phyloP scores from a whole-genome alignment of 306 rosid genomes.

The Sicyos edulis region DNA sequence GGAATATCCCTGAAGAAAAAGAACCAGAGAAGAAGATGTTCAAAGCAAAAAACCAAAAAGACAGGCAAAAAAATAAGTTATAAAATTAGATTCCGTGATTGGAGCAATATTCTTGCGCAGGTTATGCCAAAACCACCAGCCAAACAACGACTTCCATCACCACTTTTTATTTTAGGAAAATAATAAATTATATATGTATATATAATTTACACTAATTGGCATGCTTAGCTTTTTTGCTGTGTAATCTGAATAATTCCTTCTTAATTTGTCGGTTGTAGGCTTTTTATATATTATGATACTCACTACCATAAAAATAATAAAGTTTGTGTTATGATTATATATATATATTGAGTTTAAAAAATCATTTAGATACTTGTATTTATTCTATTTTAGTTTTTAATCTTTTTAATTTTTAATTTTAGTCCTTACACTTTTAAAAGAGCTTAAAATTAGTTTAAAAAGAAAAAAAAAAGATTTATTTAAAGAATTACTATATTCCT shows the following conservation, averaged over 20 bases:
- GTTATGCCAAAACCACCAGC: conserved; percentile 19
- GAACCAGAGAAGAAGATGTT: conserved; percentile 13
- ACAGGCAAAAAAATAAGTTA: neutral
- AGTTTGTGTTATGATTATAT: neutral
- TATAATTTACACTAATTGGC: neutral
- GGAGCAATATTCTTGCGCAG: conserved; percentile 16
- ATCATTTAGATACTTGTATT: too few species aligned
- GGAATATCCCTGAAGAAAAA: conserved; percentile 19
- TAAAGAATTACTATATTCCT: too few species aligned
- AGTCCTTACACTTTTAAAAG: too few species aligned
- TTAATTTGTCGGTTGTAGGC: neutral
- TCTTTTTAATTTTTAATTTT: too few species aligned
- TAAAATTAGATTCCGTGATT: conserved; percentile 12
- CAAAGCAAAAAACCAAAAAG: conserved; percentile 13
- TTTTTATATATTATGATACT: conserved; percentile 3
- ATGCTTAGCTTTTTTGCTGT: neutral
- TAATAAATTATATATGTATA: too few species aligned
- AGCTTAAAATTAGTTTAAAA: too few species aligned
- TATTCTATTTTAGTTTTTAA: too few species aligned
- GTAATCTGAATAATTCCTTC: conserved; percentile 14
- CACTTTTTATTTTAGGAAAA: neutral
- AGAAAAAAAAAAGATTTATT: too few species aligned
- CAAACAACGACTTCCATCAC: conserved; percentile 15
- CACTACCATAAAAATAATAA: neutral
- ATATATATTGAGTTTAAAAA: neutral